Base-by-base conservation (phyloP, 2,329 filamentous ascomycete genomes). In the Hymenoscyphus infarciens region DNA sequence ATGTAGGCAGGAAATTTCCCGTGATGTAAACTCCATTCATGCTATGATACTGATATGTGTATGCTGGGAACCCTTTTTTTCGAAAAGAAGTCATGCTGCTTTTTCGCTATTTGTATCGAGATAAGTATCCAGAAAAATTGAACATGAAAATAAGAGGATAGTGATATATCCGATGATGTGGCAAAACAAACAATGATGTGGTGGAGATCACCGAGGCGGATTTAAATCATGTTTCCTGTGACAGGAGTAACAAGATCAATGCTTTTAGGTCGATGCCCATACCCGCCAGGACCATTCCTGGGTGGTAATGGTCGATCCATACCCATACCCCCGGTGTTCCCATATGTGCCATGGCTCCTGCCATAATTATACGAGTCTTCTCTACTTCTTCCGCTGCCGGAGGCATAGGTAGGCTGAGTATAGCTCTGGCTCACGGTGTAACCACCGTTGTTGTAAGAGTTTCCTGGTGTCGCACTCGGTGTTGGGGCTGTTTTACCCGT, bases 171-270 rank as follows among this genome's bases (percentile, higher is more conserved):
- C 42, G 11, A 49, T 10, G 42, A 11, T 49, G 7, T 45, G 33
- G 33, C 8, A 49, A 22, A 19, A 19, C 8, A 22, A 49, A 49
- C n/a, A n/a, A 10, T 22, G 6, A 10, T n/a, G 11, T 49, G 19
- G 7, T 49, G 42, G 42, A 10, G n/a, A 11, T 25, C 5, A 29
- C n/a, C n/a, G n/a, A n/a, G n/a, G n/a, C n/a, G n/a, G n/a, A 22
- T 31, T 56, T 56, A 61, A n/a, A n/a, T 45, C 19, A 22, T 31
- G 8, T 54, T 35, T 5, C 61, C 63, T 7, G 64, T 65, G 60
- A 68, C 71, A 29, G 85, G 85, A 58, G 84, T 86, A 54, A 87
- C 83, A 25, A 87, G 78, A 75, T 87, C 84, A 69, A 87, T 85
- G 75, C 84, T 87, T 75, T 82, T 85, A 38, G 84, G 83, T 56